Base-by-base conservation (phyloP, 805 yeast genomes). In the Cyberlindnera amylophila region DNA sequence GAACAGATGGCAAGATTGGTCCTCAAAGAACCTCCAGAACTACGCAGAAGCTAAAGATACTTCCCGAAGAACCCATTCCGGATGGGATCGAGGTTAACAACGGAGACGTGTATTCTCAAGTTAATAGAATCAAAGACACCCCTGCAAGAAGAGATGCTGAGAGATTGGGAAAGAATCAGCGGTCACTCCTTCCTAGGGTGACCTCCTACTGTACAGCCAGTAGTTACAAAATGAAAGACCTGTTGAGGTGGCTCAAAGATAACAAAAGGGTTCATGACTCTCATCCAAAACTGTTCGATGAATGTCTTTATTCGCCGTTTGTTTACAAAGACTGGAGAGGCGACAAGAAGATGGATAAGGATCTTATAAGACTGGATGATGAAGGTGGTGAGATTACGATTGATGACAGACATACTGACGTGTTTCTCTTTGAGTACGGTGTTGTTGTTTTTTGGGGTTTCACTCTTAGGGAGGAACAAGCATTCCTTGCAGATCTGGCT, bases 371-470 rank as follows among this genome's bases (percentile, higher is more conserved):
- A 48, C 65, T 91, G 30, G 96, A 88, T 46, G 96, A 87, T 55
- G 96, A 90, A 61, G 98, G 98, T 44, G 96, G 96, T 26, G 96
- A 89, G 52, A 86, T 91, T 39, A 91, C 88, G 54, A 81, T 91
- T 36, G 88, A 90, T 39, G 83, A 82, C 54, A 74, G 77, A 45
- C 74, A 77, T 23, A 82, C 82, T 9, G 98, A 90, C 59, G 70
- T 89, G 8, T 93, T 90, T 58, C 70, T 93, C 7, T 93, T 93
- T 67, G 96, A 90, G 56, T 93, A 93, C 63, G 99, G 99, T 16
- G 99, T 93, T n/a, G 81, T 88, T 26, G 96, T 93, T 1, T 66
- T 93, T 69, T 93, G 99, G 99, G 99, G 99, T 0, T 93, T 87
- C 57, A 78, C 88, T 2, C 74, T 79, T 41, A 74, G 79, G 40